A percentile compares a stretch with the other conserved stretches of the same genome.
Evolutionary conservation across 1,284 basidiomycete genomes (phyloP).

Genomic region (Mycena citricolor): DNA sequence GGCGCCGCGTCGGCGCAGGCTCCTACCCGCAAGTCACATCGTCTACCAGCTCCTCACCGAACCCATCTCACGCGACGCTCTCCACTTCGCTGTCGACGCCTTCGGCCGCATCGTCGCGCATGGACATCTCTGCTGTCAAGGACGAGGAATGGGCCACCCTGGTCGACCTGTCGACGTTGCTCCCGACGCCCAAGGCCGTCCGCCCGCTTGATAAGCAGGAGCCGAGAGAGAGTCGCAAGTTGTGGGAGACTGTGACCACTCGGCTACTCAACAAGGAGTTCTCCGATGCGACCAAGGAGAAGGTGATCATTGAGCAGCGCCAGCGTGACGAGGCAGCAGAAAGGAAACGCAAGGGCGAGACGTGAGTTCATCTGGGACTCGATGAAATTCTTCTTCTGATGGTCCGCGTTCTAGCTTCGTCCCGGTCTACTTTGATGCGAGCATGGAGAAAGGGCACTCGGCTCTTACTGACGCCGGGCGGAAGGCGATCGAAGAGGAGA

Average conservation of each 20-base stretch:
- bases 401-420: conserved; percentile 58
- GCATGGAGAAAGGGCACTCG: conserved; percentile 74
- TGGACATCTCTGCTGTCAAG: conserved; percentile 30
- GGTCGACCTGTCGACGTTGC: conserved; percentile 75
- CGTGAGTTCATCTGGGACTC: conserved; percentile 53
- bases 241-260: conserved; percentile 88
- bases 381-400: conserved; percentile 2
- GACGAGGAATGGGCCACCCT: conserved; percentile 66
- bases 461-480: conserved; percentile 69
- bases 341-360: conserved; percentile 73
- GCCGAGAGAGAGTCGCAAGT: conserved; percentile 78
- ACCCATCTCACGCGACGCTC: conserved; percentile 40
- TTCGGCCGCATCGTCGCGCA: conserved; percentile 31
- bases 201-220: conserved; percentile 81
- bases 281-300: conserved; percentile 84
- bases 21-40: conserved; percentile 40
- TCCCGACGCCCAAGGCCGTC: conserved; percentile 82
- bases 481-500: conserved; percentile 70
- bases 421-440: conserved; percentile 77
- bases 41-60: conserved; percentile 44
- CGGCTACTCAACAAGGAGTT: conserved; percentile 83
- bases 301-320: conserved; percentile 85
- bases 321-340: conserved; percentile 86
- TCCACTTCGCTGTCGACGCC: conserved; percentile 29
- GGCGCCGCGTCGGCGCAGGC: conserved; percentile 66